phyloP scores from a whole-genome alignment of 495 filamentous ascomycete genomes.

The Penicillium pulvis region DNA sequence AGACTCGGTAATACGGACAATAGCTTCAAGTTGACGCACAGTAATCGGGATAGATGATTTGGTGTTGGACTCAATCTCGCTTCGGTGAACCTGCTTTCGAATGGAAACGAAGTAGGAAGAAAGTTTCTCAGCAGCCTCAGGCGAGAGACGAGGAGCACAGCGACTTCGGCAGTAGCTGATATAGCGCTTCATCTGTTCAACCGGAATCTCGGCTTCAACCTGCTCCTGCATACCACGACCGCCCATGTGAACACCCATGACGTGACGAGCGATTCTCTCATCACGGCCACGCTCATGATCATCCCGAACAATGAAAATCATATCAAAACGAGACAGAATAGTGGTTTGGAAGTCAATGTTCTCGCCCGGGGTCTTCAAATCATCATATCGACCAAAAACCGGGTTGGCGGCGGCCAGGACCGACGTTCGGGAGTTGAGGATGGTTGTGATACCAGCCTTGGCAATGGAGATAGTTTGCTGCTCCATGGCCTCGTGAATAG shows the following conservation, averaged over 20 bases:
- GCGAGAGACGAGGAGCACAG: conserved; percentile 89
- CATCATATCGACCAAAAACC: conserved; percentile 96
- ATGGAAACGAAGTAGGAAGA: conserved; percentile 97
- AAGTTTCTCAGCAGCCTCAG: conserved; percentile 93
- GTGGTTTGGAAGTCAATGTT: conserved; percentile 99
- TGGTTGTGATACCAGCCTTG: conserved; percentile 98
- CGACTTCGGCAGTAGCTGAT: conserved; percentile 96
- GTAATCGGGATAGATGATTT: conserved; percentile 96
- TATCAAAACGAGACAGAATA: conserved; percentile 97
- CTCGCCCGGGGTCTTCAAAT: conserved; percentile 95
- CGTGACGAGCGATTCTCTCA: conserved; percentile 92
- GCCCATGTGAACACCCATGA: conserved; percentile 98
- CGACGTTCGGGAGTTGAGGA: conserved; percentile 92
- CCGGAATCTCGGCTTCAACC: conserved; percentile 79
- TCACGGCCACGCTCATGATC: conserved; percentile 89
- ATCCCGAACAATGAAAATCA: conserved; percentile 99
- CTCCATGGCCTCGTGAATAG: conserved; percentile 99
- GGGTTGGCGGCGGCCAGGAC: conserved; percentile 97
- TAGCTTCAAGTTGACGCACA: conserved; percentile 93
- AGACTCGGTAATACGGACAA: conserved; percentile 95
- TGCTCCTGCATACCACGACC: conserved; percentile 82
- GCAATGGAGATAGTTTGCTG: conserved; percentile 99
- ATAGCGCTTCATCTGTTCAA: conserved; percentile 97
- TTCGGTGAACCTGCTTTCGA: conserved; percentile 88
- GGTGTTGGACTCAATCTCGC: conserved; percentile 81